Base-by-base conservation (phyloP, 2,329 filamentous ascomycete species). In the Pyrenophora teres region DNA sequence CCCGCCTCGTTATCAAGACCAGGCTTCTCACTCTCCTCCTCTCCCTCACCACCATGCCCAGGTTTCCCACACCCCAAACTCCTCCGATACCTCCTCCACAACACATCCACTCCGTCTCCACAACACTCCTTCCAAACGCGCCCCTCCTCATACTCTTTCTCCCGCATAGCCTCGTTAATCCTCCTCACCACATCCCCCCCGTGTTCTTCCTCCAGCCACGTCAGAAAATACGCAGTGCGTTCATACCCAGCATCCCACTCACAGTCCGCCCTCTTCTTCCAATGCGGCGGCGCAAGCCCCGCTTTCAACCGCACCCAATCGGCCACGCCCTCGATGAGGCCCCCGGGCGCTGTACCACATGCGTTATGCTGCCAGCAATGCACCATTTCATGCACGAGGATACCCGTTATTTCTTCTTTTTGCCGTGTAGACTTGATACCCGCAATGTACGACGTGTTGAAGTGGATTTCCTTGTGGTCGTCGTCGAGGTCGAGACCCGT, bases 171-270 rank as follows among this genome's bases (percentile, higher is more conserved):
- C 66, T 86, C 87, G 66, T 95, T 83, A 42, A 94, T 73, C 50
- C 78, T 80, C 49, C 83, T 71, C 4, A 82, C 78, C 39, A 75
- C 74, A 23, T 80, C 79, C n/a, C 60, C 58, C 1, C 80, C 80
- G 57, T 75, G 88, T 40, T 80, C 80, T 31, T 77, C 72, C 75
- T 97, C 92, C 40, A 97, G 76, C 77, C 90, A 96, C 47, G 94
- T 87, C 43, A 97, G 76, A 64, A 97, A 97, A 72, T 90, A 97
- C 0, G 87, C 94, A 6, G 93, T 97, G 60, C 88, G 84, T 77
- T 97, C 88, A 74, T 97, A 97, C 0, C 92, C 92, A 33, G 81
- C 83, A 72, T 96, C 91, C 92, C 92, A 97, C n/a, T 82, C 80
- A 15, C 82, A 82, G 15, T 79, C 76, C 3, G 72, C 70, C 19